A percentile compares a stretch with the other conserved stretches of the same genome.
Evolutionary conservation across 2,329 filamentous ascomycete genomes (phyloP).

Genomic region (Neonectria coccinea): DNA sequence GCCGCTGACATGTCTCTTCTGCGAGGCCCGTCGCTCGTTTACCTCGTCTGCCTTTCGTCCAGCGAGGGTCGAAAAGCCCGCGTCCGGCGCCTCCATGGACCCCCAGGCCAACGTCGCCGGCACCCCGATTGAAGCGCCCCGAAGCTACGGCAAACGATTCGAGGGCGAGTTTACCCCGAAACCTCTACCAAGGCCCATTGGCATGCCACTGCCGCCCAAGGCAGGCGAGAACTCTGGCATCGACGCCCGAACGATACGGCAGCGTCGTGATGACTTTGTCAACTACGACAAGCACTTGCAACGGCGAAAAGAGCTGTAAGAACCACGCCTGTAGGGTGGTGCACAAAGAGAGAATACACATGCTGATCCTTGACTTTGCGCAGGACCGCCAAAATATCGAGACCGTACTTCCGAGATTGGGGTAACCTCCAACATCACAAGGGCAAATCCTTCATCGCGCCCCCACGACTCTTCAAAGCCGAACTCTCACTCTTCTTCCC

Average conservation of each 20-base stretch:
- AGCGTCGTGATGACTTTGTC: slow-evolving; percentile 83
- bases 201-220: slow-evolving; percentile 78
- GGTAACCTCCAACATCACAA: slow-evolving; percentile 83
- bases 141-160: slow-evolving; percentile 68
- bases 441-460: slow-evolving; percentile 92
- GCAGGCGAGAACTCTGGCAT: slow-evolving; percentile 85
- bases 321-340: neutral
- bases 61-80: slow-evolving; percentile 50
- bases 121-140: slow-evolving; percentile 67
- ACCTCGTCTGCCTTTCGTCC: slow-evolving; percentile 55
- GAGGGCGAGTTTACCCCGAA: slow-evolving; percentile 67
- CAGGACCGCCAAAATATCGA: slow-evolving; percentile 80
- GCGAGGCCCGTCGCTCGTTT: slow-evolving; percentile 64
- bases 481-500: slow-evolving; percentile 92
- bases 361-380: slow-evolving; percentile 19
- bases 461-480: slow-evolving; percentile 83
- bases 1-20: slow-evolving; percentile 59
- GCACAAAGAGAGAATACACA: neutral
- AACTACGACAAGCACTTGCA: slow-evolving; percentile 87
- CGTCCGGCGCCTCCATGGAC: slow-evolving; percentile 51
- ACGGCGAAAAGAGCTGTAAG: slow-evolving; percentile 80
- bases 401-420: slow-evolving; percentile 97
- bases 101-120: slow-evolving; percentile 55
- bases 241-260: slow-evolving; percentile 72
- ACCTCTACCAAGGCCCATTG: slow-evolving; percentile 80